Conservation (phyloP, 495 filamentous ascomycete genomes). For the Daldinia grandis region DNA sequence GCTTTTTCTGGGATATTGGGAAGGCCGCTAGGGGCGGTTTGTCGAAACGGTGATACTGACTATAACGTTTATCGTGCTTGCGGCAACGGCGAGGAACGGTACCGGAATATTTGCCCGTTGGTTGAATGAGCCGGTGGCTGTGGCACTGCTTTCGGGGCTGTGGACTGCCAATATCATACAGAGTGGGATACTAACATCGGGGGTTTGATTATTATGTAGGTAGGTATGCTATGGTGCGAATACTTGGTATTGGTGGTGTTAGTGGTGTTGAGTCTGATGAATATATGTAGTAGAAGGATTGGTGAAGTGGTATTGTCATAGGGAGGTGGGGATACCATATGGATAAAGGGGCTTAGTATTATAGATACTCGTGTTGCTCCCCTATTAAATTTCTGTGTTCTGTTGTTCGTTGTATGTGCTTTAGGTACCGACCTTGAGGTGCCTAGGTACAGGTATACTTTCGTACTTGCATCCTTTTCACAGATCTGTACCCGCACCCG, state of each 20-base stretch:
- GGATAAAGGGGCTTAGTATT: neutral
- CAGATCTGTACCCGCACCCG: neutral
- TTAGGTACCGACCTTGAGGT: too few relatives aligned
- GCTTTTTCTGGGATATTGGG: constrained; percentile 56
- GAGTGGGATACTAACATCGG: neutral
- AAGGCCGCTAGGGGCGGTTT: constrained; percentile 31
- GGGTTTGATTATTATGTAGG: too few relatives aligned
- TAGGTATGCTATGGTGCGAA: neutral
- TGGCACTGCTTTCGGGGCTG: constrained; percentile 1
- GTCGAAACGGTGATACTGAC: constrained; percentile 37
- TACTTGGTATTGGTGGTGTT: neutral
- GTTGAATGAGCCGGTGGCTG: constrained; percentile 10
- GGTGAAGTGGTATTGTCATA: neutral
- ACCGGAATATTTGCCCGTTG: constrained; percentile 18
- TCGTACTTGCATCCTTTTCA: too few relatives aligned
- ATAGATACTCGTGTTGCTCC: neutral
- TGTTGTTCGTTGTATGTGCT: neutral
- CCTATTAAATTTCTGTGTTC: neutral
- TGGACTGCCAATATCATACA: neutral
- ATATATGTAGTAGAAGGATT: neutral
- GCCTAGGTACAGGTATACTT: too few relatives aligned
- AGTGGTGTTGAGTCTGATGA: neutral
- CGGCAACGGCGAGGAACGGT: constrained; percentile 12
- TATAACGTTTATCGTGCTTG: constrained; percentile 25
- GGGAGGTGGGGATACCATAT: neutral